Evolutionary conservation across 1,284 basidiomycete genomes (phyloP), one percentile per base, ranked within the genome.

Genomic region (Boletellus deceptivus): DNA sequence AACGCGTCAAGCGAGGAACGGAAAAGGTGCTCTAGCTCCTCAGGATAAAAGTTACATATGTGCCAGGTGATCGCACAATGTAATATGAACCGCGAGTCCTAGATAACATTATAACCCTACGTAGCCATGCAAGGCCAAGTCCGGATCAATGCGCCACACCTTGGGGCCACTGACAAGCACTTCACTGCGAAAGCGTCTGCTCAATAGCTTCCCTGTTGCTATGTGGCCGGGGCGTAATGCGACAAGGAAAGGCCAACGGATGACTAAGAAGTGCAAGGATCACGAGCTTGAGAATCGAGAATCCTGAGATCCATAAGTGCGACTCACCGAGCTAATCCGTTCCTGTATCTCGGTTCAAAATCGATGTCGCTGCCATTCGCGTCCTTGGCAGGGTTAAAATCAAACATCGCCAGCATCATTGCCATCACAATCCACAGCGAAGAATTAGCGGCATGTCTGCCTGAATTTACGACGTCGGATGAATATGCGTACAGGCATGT

Each of bases 341-440:
- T 54, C 33, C 22, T 16, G 24, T 17, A 62, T 35, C 51, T 36
- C 8, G 38, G 49, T 36, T 58, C 52, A 13, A 64, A 58, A 6
- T 24, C 22, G n/a, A 62, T 41, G 4, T 58, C 62, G 1, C 49
- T 52, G 3, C 52, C 63, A 7, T 57, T 33, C 0, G 14, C 34
- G 29, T 62, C 53, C 33, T 62, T 55, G 4, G 61, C 57, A 18
- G 27, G 41, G 38, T 53, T 43, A 48, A 64, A 64, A 17, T 66
- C 50, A 25, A 66, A 46, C 5, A 54, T 61, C 4, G 62, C 63
- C 3, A 65, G 52, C 53, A 67, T 62, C 22, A 52, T 62, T 11
- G 22, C 62, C 3, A 64, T 59, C 0, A 49, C 53, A 31, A 38
- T 50, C 62, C 65, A 63, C 6, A 59, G 0, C 6, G 65, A 54